Evolutionary conservation across 2,329 filamentous ascomycete species (phyloP).

Genomic region (Periconia sp.): DNA sequence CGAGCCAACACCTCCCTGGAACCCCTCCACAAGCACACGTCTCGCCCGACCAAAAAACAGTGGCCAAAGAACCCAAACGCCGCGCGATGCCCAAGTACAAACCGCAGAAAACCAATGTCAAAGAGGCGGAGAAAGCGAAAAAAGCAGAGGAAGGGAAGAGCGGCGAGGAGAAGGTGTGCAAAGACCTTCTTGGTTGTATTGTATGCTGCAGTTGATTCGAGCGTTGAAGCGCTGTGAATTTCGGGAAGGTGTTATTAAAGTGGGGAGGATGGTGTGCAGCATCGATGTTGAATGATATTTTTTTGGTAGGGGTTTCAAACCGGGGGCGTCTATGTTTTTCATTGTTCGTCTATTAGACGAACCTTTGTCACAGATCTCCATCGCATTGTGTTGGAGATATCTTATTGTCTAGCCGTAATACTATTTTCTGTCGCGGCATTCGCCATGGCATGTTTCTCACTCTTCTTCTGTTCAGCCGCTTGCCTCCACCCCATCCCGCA

Average conservation of each 20-base stretch:
- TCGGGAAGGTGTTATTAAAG: too few relatives aligned
- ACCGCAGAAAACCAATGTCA: not conserved
- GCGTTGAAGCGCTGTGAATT: too few relatives aligned
- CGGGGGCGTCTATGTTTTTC: too few relatives aligned
- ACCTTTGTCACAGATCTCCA: too few relatives aligned
- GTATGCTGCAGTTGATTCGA: not conserved
- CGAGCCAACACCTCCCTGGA: not conserved
- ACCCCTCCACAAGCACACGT: not conserved
- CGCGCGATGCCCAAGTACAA: not conserved
- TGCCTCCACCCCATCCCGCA: conserved; percentile 35
- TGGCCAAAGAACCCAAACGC: not conserved
- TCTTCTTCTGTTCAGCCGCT: conserved; percentile 19
- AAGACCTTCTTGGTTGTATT: not conserved
- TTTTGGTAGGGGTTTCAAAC: too few relatives aligned
- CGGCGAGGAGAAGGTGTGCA: not conserved
- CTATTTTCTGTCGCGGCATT: not conserved
- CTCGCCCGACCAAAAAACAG: not conserved
- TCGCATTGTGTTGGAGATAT: too few relatives aligned
- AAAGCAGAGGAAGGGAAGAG: not conserved
- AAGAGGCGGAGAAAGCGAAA: not conserved
- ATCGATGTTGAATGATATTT: too few relatives aligned
- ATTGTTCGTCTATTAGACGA: too few relatives aligned
- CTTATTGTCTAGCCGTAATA: not conserved
- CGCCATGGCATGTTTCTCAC: not conserved
- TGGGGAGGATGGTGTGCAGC: too few relatives aligned